phyloP scores from a whole-genome alignment of 768 basidiomycete genomes.

The Fomitopsis pulvina region DNA sequence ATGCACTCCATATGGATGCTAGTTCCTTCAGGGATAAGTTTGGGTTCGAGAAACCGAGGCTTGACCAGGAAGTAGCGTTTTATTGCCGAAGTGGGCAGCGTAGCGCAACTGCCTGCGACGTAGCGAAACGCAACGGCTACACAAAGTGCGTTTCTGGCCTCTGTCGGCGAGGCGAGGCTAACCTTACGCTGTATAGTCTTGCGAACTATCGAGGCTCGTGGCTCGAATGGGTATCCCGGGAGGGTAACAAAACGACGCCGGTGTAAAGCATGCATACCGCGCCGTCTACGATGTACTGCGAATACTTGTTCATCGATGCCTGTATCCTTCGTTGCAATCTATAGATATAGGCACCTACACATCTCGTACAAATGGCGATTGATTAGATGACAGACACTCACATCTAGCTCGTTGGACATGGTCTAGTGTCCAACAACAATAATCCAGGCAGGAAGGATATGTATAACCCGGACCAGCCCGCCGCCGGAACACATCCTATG shows the following conservation, averaged over 20 bases:
- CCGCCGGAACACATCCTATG: neutral
- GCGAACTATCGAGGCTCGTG: conserved; percentile 48
- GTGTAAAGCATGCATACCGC: neutral
- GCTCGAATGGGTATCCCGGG: conserved; percentile 43
- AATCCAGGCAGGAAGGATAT: neutral
- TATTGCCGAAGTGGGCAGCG: conserved; percentile 89
- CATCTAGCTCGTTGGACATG: too few species aligned
- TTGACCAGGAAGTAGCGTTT: conserved; percentile 72
- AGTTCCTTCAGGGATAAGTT: conserved; percentile 53
- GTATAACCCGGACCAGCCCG: conserved; percentile 8
- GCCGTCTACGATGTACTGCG: too few species aligned
- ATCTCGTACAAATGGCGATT: too few species aligned
- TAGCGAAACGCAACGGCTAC: conserved; percentile 77
- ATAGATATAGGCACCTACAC: too few species aligned
- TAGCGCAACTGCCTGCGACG: conserved; percentile 74
- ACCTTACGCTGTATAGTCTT: conserved; percentile 21
- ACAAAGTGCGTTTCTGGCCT: conserved; percentile 51
- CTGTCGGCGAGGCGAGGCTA: neutral
- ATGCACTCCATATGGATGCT: conserved; percentile 52
- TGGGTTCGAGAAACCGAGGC: conserved; percentile 70
- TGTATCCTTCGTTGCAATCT: too few species aligned
- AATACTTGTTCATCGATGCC: too few species aligned
- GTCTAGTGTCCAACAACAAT: too few species aligned
- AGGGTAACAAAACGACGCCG: conserved; percentile 10
- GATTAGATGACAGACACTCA: too few species aligned